Base-by-base conservation (phyloP, 2,329 filamentous ascomycete genomes). In the Aaosphaeria pasadenensis region DNA sequence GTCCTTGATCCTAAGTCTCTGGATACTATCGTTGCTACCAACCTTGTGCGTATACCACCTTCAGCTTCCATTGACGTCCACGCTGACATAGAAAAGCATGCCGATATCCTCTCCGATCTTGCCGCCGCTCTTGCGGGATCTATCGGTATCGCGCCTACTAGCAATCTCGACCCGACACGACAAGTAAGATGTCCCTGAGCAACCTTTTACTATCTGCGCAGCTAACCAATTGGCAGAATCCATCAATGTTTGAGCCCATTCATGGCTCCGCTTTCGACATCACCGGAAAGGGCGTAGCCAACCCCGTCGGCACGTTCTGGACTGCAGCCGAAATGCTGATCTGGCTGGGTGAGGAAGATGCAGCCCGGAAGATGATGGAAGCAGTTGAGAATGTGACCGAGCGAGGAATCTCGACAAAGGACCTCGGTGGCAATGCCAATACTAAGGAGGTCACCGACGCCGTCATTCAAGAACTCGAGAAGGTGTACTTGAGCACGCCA, bases 301-400 rank as follows among this genome's bases (percentile, higher is more conserved):
- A 86, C 58, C 83, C 83, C 0, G 75, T 87, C 0, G 84, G 79
- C 5, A 84, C 83, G 5, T 85, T 87, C 63, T 88, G 85, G 85
- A 85, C 83, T 1, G 84, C 81, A 0, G 82, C 84, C 5, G 85
- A 87, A 73, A 83, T 89, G 80, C 74, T 86, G 9, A 70, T 77
- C 38, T 85, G 84, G 77, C 64, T 87, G n/a, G 83, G 83, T 0
- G 71, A 83, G 49, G 74, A 78, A 32, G 71, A 77, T 4, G 83
- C 82, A 0, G 80, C 83, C 0, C 76, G 80, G 48, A 68, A 71
- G 39, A 68, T 87, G 24, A 78, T 87, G 69, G 73, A 77, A 43
- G 78, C 79, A 24, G 77, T 86, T 9, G 84, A 86, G 63, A 79
- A 79, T 51, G 82, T 86, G 11, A 81, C 79, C 7, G 79, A 79